A percentile compares a stretch with the other conserved stretches of the same genome.
Evolutionary conservation across 768 basidiomycete genomes (phyloP).

Genomic region (Boletellus ananiceps): DNA sequence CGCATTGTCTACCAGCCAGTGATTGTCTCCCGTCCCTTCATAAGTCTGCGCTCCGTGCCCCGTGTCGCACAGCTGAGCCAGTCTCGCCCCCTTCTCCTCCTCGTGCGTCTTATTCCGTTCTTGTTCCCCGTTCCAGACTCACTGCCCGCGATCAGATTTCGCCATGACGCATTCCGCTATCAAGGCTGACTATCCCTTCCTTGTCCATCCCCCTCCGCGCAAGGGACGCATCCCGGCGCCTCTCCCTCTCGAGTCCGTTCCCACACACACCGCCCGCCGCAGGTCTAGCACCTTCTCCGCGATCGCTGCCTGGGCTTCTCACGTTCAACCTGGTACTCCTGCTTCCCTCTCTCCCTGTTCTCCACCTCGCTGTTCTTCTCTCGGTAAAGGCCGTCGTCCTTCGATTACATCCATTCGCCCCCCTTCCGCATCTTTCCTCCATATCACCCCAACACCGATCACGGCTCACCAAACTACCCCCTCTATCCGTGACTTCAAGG

Average conservation of each 20-base stretch:
- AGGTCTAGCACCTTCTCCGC: conserved; percentile 44
- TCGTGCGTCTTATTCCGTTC: background rate
- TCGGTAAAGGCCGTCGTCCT: conserved; percentile 25
- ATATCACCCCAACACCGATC: conserved; percentile 39
- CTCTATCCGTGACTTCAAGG: conserved; percentile 41
- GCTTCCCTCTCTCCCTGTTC: conserved; percentile 38
- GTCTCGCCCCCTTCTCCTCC: conserved; percentile 10
- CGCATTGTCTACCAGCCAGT: background rate
- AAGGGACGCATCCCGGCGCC: conserved; percentile 34
- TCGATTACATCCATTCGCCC: conserved; percentile 38
- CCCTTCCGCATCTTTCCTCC: conserved; percentile 46
- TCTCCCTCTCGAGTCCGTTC: conserved; percentile 23
- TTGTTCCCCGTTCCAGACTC: too few relatives aligned
- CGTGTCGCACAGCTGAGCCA: conserved; percentile 12
- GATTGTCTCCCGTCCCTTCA: conserved; percentile 23
- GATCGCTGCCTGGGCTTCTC: conserved; percentile 59
- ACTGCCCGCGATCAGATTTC: too few relatives aligned
- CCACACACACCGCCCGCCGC: conserved; percentile 22
- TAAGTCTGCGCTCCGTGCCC: conserved; percentile 8
- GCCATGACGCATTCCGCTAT: conserved; percentile 11
- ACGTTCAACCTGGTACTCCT: conserved; percentile 68
- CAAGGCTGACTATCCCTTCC: conserved; percentile 37
- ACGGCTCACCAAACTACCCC: conserved; percentile 34
- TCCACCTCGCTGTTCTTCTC: conserved; percentile 35
- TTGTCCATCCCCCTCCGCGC: conserved; percentile 37